Percentiles rank a stretch among this genome's conserved stretches.
phyloP scores from a whole-genome alignment of 352 stramenopile genomes.

The Plasmopara viticola region DNA sequence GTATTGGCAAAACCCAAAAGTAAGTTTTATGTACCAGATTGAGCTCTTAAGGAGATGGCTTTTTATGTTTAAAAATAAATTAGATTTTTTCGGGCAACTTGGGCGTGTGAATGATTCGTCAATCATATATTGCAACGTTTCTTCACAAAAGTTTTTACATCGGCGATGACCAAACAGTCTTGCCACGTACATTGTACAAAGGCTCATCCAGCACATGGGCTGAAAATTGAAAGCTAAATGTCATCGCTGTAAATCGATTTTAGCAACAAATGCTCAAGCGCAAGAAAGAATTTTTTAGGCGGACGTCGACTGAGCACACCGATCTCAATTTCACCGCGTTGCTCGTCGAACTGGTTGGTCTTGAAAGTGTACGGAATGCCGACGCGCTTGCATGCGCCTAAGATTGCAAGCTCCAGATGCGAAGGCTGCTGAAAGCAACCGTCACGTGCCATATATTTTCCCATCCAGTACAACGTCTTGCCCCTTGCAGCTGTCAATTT shows the following conservation, averaged over 20 bases:
- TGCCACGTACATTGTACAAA: no score
- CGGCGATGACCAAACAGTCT: no score
- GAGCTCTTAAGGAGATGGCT: no score
- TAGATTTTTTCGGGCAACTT: no score
- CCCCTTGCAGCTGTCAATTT: slow-evolving; percentile 42
- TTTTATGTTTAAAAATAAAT: no score
- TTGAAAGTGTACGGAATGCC: slow-evolving; percentile 54
- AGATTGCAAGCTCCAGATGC: slow-evolving; percentile 40
- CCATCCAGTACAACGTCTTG: slow-evolving; percentile 61
- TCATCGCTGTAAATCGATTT: slow-evolving; percentile 19
- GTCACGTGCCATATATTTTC: slow-evolving; percentile 56
- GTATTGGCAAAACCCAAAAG: no score
- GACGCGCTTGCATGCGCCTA: slow-evolving; percentile 33
- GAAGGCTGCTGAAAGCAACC: slow-evolving; percentile 69
- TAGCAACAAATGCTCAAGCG: slow-evolving; percentile 34
- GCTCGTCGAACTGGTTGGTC: slow-evolving; percentile 49
- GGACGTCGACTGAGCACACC: slow-evolving; percentile 65
- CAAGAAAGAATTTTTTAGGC: slow-evolving; percentile 51
- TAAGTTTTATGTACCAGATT: no score
- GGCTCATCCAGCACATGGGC: no score
- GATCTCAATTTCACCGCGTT: slow-evolving; percentile 41
- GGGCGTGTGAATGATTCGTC: no score
- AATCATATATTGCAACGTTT: no score
- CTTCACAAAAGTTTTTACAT: no score
- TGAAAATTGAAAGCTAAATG: neutral